Base-by-base conservation (phyloP, 2,329 filamentous ascomycete species). In the Penicillium oxalicum region DNA sequence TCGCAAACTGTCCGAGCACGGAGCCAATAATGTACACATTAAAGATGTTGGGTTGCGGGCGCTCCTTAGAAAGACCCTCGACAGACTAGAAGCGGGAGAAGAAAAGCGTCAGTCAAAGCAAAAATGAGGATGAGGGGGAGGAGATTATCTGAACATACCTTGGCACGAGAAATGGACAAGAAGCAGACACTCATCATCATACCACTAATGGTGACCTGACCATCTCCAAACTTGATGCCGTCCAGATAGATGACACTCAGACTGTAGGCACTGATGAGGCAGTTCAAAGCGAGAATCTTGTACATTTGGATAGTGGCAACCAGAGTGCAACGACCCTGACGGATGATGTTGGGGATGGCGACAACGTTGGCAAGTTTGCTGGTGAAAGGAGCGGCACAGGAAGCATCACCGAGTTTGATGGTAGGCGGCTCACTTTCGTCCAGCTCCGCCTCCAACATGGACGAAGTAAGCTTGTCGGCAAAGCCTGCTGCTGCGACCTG, bases 141-240 rank as follows among this genome's bases (percentile, higher is more conserved):
- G 18, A 18, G 18, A 18, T 11, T 24, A 18, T 12, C 9, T 35
- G 24, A 46, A 71, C 24, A 56, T 72, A 81, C 79, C 76, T 90
- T 93, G 35, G 93, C 93, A 51, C 93, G 86, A n/a, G 93, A 97
- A 63, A 98, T 96, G 53, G 91, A 96, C 62, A 98, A 75, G 80
- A 98, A 98, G 74, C 93, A 98, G 44, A 98, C 93, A 62, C 91
- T 96, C 93, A 98, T 97, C 69, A 98, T 84, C 88, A 98, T 97
- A 60, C 93, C 93, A 61, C 90, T 96, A 63, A 98, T 97, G 12
- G 93, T 98, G 58, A 97, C 93, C 73, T 98, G 93, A 4, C 91
- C 90, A 67, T 98, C 93, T 48, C 93, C 91, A 66, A 98, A 98
- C 75, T 98, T 98, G 78, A 98, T 98, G 55, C 93, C 93, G 63